Base-by-base conservation (phyloP, 2,329 filamentous ascomycete genomes). In the Huntiella omanensis region DNA sequence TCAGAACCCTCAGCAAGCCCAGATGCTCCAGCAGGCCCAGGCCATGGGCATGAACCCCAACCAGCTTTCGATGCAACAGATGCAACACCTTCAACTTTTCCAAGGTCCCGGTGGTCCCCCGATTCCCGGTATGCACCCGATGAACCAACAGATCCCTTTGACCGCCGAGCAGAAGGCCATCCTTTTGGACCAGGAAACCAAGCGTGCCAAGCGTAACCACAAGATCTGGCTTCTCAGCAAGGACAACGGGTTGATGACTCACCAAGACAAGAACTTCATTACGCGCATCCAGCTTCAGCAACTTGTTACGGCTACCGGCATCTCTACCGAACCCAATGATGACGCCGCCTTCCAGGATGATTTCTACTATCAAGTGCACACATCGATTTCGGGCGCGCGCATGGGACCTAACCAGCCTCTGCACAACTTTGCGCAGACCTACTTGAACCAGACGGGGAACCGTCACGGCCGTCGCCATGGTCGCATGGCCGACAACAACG, bases 211-310 rank as follows among this genome's bases (percentile, higher is more conserved):
- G 69, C 77, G 91, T 37, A 96, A 98, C 58, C 88, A 96, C 66
- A 98, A 98, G 68, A 96, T 98, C 51, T 88, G 87, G 64, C 69
- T 92, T 37, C 66, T 95, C 45, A 93, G 85, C 17, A 86, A 85
- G 63, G 86, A 93, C 56, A 98, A 98, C 57, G 91, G 91, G 17
- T 65, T 98, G 51, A 98, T 98, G 91, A 98, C 91, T 3, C 91
- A 91, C 0, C 88, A 96, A 58, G 91, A 98, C 64, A 98, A 98
- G 70, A 98, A 95, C 60, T 98, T 96, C 63, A 94, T 98, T 54
- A 96, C 91, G 4, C 79, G 91, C 13, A 98, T 98, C 53, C 91
- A 98, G 60, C 71, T 98, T 45, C 91, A 98, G 64, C 91, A 98
- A 59, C 73, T 98, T 33, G 84, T 98, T 46, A 79, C 88, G 8